Evolutionary conservation across 768 basidiomycete genomes (phyloP).

Genomic region (Chalciporus chontae): DNA sequence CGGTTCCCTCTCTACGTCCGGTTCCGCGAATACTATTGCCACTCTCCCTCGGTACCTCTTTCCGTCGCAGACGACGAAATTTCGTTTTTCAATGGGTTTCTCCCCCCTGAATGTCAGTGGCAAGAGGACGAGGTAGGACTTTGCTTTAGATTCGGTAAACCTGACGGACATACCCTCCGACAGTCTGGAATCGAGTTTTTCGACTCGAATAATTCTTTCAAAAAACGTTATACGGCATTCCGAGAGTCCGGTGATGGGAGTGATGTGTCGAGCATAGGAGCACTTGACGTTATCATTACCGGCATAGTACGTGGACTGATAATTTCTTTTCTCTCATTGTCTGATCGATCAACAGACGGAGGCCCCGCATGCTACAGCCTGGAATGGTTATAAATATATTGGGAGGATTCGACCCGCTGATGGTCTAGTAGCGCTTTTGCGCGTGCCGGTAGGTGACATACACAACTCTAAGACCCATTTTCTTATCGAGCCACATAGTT

Average conservation of each 20-base stretch:
- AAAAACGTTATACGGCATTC: slow-evolving; percentile 38
- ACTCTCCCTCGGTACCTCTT: slow-evolving; percentile 30
- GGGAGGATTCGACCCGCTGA: slow-evolving; percentile 59
- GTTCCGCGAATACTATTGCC: slow-evolving; percentile 47
- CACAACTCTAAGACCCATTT: background rate
- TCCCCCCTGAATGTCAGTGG: slow-evolving; percentile 39
- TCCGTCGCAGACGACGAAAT: slow-evolving; percentile 34
- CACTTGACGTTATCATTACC: slow-evolving; percentile 49
- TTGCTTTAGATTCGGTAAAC: background rate
- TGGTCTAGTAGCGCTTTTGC: slow-evolving; percentile 52
- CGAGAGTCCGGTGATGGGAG: slow-evolving; percentile 9
- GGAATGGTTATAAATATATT: slow-evolving; percentile 53
- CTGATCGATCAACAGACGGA: slow-evolving; percentile 39
- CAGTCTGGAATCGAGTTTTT: slow-evolving; percentile 31
- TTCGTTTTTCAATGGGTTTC: slow-evolving; percentile 43
- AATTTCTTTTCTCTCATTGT: background rate
- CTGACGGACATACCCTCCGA: background rate
- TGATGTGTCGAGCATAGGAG: slow-evolving; percentile 14
- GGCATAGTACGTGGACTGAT: slow-evolving; percentile 40
- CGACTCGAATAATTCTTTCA: slow-evolving; percentile 34
- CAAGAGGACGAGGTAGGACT: slow-evolving; percentile 27
- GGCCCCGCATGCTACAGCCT: slow-evolving; percentile 43
- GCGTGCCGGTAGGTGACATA: slow-evolving; percentile 44
- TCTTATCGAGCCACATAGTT: slow-evolving; percentile 16
- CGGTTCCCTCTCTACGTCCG: slow-evolving; percentile 47